phyloP scores from a whole-genome alignment of 1,139 yeast species.

The Yamadazyma aaseri region DNA sequence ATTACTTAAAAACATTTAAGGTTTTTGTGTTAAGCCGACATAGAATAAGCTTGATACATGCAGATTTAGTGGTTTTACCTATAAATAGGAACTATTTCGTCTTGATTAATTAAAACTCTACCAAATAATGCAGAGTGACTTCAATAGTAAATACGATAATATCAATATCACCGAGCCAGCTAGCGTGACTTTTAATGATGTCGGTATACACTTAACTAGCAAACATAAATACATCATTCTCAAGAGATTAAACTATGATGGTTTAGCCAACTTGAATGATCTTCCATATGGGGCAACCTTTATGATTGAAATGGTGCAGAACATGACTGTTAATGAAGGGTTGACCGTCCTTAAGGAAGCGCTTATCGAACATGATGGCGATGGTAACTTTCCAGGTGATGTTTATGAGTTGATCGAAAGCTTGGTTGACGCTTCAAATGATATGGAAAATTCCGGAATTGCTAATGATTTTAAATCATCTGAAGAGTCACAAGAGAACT shows the following conservation, averaged over 20 bases:
- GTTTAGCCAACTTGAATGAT: slow-evolving; percentile 6
- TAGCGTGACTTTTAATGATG: not conserved
- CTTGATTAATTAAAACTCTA: too few species aligned
- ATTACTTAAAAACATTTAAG: too few species aligned
- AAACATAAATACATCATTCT: slow-evolving; percentile 4
- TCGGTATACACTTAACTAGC: not conserved
- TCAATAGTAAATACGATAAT: too few species aligned
- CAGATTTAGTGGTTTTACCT: too few species aligned
- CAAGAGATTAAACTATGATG: slow-evolving; percentile 3
- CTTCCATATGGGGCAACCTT: slow-evolving; percentile 5
- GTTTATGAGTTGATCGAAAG: slow-evolving; percentile 23
- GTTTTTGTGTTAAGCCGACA: too few species aligned
- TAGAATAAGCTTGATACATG: too few species aligned
- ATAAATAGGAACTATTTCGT: too few species aligned
- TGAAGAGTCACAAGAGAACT: too few species aligned
- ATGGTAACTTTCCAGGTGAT: slow-evolving; percentile 21
- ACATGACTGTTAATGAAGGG: not conserved
- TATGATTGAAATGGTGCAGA: slow-evolving; percentile 1
- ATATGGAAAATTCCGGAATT: too few species aligned
- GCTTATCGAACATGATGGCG: slow-evolving; percentile 16
- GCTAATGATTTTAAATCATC: too few species aligned
- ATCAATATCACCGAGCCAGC: too few species aligned
- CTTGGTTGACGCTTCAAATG: slow-evolving; percentile 23
- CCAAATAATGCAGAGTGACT: too few species aligned
- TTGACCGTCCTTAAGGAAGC: not conserved